These are phyloP conservation scores for Neurospora tetraspora DNA, from an alignment of 495 filamentous ascomycete species.

Conservation along the genomic window DNA sequence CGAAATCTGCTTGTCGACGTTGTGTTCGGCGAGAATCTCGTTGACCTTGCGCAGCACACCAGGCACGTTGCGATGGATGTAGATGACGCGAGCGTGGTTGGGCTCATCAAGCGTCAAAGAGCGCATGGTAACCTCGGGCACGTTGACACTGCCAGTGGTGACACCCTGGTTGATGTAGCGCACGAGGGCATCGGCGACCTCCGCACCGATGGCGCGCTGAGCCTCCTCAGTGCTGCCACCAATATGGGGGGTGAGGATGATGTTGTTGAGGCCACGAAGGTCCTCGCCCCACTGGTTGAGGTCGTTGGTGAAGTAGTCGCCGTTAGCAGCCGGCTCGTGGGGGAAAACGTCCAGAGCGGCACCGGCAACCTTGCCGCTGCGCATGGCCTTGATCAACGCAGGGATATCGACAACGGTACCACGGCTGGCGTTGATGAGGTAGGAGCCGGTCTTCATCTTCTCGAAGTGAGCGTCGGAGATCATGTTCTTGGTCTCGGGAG, in stretches of 20 bases:
- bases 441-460: constrained; percentile 84
- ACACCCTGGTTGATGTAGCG: constrained; percentile 88
- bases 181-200: constrained; percentile 79
- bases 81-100: constrained; percentile 83
- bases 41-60: constrained; percentile 92
- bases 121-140: constrained; percentile 87
- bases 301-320: constrained; percentile 82
- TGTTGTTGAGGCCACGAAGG: constrained; percentile 74
- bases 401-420: constrained; percentile 93
- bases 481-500: constrained; percentile 85
- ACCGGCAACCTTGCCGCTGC: constrained; percentile 79
- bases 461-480: constrained; percentile 67
- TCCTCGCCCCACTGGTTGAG: constrained; percentile 84
- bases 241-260: constrained; percentile 94
- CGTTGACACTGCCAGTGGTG: constrained; percentile 86
- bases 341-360: constrained; percentile 96
- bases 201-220: constrained; percentile 89
- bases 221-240: constrained; percentile 97
- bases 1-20: constrained; percentile 97
- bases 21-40: constrained; percentile 85
- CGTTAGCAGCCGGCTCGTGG: constrained; percentile 85
- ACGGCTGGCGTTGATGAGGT: constrained; percentile 91
- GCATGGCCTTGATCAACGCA: constrained; percentile 80
- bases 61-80: constrained; percentile 91
- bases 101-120: constrained; percentile 79